Percentiles rank a stretch among this genome's conserved stretches.
These are phyloP conservation scores for Exophiala calicioides DNA, from an alignment of 2,329 filamentous ascomycete genomes.

Conservation along the genomic window DNA sequence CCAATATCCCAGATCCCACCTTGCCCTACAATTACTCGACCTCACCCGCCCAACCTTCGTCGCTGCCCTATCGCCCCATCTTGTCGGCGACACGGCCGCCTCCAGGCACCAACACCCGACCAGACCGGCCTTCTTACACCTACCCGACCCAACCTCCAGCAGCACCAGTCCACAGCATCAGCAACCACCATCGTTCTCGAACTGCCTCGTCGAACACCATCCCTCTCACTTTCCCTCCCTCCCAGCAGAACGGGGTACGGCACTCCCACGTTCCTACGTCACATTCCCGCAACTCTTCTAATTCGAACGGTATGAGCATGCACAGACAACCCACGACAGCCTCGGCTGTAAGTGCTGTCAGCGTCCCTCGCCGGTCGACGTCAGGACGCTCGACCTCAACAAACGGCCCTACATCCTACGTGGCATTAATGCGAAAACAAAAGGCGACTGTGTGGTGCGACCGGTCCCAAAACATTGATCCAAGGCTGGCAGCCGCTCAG, in stretches of 20 bases:
- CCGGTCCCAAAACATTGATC: constrained; percentile 87
- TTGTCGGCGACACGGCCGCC: constrained; percentile 12
- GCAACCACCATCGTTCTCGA: constrained; percentile 28
- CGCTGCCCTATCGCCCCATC: constrained; percentile 19
- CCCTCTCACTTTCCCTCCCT: constrained; percentile 13
- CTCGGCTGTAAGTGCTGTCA: constrained; percentile 24
- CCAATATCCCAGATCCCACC: constrained; percentile 28
- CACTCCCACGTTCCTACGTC: constrained; percentile 21
- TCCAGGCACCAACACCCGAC: constrained; percentile 23
- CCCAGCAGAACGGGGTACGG: constrained; percentile 5
- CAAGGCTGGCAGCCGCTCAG: constrained; percentile 77
- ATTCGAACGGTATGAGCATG: constrained; percentile 28
- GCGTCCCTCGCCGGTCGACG: constrained; percentile 31
- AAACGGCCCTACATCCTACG: constrained; percentile 59
- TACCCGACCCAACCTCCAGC: constrained; percentile 16
- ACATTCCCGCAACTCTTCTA: constrained; percentile 28
- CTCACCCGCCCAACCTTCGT: constrained; percentile 11
- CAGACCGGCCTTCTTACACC: constrained; percentile 20
- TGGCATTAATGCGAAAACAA: constrained; percentile 92
- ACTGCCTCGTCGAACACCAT: constrained; percentile 24
- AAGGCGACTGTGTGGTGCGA: constrained; percentile 99
- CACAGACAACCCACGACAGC: constrained; percentile 29
- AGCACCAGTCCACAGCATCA: constrained; percentile 15
- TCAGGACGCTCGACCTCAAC: constrained; percentile 30
- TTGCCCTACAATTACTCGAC: constrained; percentile 23